Base-by-base conservation (phyloP, 75 land plant species). In the Cupressus sempervirens region DNA sequence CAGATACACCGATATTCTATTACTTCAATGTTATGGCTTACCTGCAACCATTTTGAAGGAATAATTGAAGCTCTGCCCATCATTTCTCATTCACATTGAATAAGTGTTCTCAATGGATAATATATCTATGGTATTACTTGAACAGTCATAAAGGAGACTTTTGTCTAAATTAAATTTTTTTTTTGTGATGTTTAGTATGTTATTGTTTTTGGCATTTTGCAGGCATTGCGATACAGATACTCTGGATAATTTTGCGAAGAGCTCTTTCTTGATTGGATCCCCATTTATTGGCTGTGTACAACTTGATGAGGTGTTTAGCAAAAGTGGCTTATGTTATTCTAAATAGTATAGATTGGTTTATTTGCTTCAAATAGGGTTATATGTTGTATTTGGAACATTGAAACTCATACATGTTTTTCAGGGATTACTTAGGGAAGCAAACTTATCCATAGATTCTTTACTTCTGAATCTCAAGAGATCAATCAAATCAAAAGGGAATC, bases 261-360 rank as follows among this genome's bases (percentile, higher is more conserved):
- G 16, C 0, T 43, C 35, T 15, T 1, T 35, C 32, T 15, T 20
- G 15, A 18, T 53, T 32, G 30, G 34, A 29, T 82, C 83, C 26
- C 23, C 62, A 34, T 82, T 53, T 53, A 38, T 82, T 52, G 83
- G 83, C 15, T 62, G 30, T 82, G 54, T 82, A 82, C 62, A 50
- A 12, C 83, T 82, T 15, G 83, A 82, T 82, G 29, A 82, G 83
- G 83, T 50, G 3, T 4, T 16, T 11, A 53, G 35, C 6, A 11
- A 26, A 41, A 77, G 81, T 7, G 13, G 1, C 3, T 26, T 7
- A 23, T 16, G 23, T 43, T 43, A 43, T 77, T 77, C 41, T 43
- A 40, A 41, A 43, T 41, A 77, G 50, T 43, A 41, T 26, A 41
- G 16, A 23, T 5, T 23, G 38, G 9, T 77, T 9, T 8, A 26